phyloP scores from a whole-genome alignment of 192 early-diverging fungal species.

The Spizellomyces sp. region DNA sequence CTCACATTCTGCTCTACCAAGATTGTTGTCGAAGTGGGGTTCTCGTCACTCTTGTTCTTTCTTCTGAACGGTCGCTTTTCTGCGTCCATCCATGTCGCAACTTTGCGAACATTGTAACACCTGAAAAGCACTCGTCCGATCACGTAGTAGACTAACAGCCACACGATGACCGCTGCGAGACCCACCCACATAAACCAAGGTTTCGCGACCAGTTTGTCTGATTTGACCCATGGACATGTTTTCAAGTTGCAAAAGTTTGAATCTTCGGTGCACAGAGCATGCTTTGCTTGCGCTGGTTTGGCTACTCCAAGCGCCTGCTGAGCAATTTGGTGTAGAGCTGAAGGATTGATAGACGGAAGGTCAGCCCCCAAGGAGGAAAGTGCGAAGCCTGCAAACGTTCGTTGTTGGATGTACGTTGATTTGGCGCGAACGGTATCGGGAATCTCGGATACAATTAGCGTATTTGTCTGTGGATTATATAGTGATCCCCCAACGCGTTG shows the following conservation, averaged over 20 bases:
- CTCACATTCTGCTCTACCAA: too few species aligned
- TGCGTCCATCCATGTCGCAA: neutral
- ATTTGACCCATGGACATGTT: neutral
- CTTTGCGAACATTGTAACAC: neutral
- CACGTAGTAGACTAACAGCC: neutral
- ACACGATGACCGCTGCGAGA: neutral
- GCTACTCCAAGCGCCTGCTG: neutral
- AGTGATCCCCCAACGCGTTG: neutral
- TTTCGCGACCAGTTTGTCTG: neutral
- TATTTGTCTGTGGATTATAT: neutral
- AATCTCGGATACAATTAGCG: neutral
- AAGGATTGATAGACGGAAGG: neutral
- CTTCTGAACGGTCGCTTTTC: too few species aligned
- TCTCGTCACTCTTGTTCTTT: too few species aligned
- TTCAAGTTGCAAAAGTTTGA: neutral
- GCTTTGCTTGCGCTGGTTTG: neutral
- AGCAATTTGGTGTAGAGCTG: neutral
- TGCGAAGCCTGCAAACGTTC: neutral
- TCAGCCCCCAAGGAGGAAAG: neutral
- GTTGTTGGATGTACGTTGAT: neutral
- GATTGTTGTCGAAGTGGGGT: too few species aligned
- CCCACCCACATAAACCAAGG: neutral
- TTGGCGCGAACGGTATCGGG: neutral
- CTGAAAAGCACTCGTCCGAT: neutral
- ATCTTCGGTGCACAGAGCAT: neutral